A percentile compares a stretch with the other conserved stretches of the same genome.
phyloP scores from a whole-genome alignment of 2,329 filamentous ascomycete genomes.

The Aspergillus caelatus region DNA sequence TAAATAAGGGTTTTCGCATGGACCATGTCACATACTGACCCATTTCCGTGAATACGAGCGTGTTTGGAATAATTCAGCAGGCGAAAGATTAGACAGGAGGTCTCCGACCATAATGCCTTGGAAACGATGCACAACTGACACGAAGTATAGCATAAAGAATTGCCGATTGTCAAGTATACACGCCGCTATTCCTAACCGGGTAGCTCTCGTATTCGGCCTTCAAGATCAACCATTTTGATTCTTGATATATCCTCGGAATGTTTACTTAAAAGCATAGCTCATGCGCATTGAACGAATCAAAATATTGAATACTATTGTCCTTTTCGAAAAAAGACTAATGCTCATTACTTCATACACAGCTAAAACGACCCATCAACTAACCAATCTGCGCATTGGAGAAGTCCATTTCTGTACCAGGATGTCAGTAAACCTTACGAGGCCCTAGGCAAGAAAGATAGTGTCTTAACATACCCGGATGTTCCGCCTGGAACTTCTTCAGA shows the following conservation, averaged over 20 bases:
- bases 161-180: neutral
- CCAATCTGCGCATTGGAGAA: slow-evolving; percentile 67
- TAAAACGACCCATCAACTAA: slow-evolving; percentile 26
- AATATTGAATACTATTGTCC: neutral
- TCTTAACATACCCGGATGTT: slow-evolving; percentile 59
- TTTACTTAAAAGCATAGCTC: neutral
- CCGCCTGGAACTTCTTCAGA: slow-evolving; percentile 85
- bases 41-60: neutral
- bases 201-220: slow-evolving; percentile 25
- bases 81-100: neutral
- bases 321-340: neutral
- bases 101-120: neutral
- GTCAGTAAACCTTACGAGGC: slow-evolving; percentile 5
- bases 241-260: neutral
- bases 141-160: neutral
- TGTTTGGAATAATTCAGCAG: neutral
- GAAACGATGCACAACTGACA: neutral
- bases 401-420: slow-evolving; percentile 60
- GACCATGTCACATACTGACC: neutral
- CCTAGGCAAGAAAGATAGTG: slow-evolving; percentile 5
- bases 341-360: slow-evolving; percentile 28
- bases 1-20: neutral
- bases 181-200: slow-evolving; percentile 22
- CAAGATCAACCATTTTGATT: neutral
- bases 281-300: neutral